phyloP scores from a whole-genome alignment of 169 alveolate species.

The Theileria sp. region DNA sequence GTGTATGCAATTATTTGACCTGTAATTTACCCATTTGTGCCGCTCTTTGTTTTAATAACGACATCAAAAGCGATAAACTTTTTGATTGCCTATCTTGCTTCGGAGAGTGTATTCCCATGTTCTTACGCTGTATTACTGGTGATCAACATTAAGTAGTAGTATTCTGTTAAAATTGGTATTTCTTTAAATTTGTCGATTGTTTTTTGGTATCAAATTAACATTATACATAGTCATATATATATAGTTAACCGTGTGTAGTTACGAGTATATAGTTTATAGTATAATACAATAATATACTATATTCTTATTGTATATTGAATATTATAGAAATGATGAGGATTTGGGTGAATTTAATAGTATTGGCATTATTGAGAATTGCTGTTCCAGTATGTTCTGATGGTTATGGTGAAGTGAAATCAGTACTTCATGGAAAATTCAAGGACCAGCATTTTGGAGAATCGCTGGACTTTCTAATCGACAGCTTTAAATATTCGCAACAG shows the following conservation, averaged over 20 bases:
- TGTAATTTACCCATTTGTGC: slow-evolving; percentile 44
- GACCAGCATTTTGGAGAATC: slow-evolving; percentile 11
- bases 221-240: too few species aligned
- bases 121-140: slow-evolving; percentile 55
- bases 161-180: too few species aligned
- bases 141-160: slow-evolving; percentile 29
- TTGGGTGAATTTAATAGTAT: slow-evolving; percentile 14
- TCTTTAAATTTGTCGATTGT: too few species aligned
- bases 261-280: too few species aligned
- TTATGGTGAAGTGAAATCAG: background rate
- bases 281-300: too few species aligned
- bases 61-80: background rate
- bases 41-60: slow-evolving; percentile 16
- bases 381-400: background rate
- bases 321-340: background rate
- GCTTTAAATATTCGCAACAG: slow-evolving; percentile 10
- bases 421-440: background rate
- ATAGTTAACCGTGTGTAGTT: too few species aligned
- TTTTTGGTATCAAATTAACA: background rate
- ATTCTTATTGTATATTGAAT: too few species aligned
- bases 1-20: slow-evolving; percentile 34
- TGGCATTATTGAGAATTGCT: background rate
- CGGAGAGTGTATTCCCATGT: slow-evolving; percentile 61
- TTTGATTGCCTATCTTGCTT: slow-evolving; percentile 50
- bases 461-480: slow-evolving; percentile 11